A percentile compares a stretch with the other conserved stretches of the same genome.
phyloP scores from a whole-genome alignment of 73 alveolate genomes.

The Paramecium sonneborni region DNA sequence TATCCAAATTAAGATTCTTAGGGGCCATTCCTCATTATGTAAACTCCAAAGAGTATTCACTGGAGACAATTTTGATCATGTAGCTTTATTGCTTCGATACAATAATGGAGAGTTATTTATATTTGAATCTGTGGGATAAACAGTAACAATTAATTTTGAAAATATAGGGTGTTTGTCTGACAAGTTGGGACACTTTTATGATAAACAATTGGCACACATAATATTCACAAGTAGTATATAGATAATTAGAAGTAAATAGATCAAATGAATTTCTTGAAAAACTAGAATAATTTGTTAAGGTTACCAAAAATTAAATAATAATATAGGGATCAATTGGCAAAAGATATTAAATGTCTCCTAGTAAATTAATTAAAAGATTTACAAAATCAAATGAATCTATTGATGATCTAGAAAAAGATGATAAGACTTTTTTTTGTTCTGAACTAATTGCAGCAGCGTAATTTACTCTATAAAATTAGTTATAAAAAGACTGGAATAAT shows the following conservation, averaged over 20 bases:
- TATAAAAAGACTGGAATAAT: constrained; percentile 66
- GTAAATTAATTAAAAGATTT: constrained; percentile 66
- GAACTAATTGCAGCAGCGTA: constrained; percentile 70
- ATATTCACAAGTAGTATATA: constrained; percentile 71
- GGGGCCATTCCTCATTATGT: constrained; percentile 75
- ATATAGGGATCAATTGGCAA: constrained; percentile 39
- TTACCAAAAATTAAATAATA: neutral
- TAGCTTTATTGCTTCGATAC: constrained; percentile 74
- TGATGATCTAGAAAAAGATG: constrained; percentile 22
- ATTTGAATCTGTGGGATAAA: constrained; percentile 75
- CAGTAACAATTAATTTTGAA: neutral
- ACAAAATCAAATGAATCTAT: constrained; percentile 40
- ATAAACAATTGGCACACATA: constrained; percentile 76
- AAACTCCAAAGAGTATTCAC: constrained; percentile 85
- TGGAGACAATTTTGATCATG: constrained; percentile 92
- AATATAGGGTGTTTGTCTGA: constrained; percentile 74
- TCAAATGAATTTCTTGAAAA: constrained; percentile 54
- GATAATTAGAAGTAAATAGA: constrained; percentile 71
- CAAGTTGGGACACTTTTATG: constrained; percentile 79
- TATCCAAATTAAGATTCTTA: constrained; percentile 62
- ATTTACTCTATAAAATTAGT: neutral
- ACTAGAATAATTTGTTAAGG: constrained; percentile 68
- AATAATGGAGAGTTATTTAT: constrained; percentile 69
- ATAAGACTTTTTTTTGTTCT: constrained; percentile 67
- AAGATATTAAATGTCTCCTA: constrained; percentile 60